Evolutionary conservation across 768 basidiomycete genomes (phyloP), one percentile per base, ranked within the genome.

Genomic region (Tricholoma sp.): DNA sequence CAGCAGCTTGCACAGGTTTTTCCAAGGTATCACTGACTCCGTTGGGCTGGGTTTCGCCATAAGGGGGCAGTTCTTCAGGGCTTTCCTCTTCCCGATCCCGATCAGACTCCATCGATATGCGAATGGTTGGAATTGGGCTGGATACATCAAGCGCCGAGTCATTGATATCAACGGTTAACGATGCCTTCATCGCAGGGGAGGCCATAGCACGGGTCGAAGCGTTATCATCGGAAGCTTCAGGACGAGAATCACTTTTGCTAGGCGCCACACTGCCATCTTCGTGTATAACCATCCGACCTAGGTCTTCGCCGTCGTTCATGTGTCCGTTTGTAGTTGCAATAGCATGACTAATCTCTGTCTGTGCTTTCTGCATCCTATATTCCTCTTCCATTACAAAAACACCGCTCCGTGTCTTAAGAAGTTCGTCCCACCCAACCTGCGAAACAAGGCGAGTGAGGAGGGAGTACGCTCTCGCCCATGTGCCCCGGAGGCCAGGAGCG

Each of bases 341-440:
- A n/a, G 60, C 68, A 51, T 75, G 69, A 50, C 78, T 75, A n/a
- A 88, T 76, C 27, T 94, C 91, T 2, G 69, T 75, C 5, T 89
- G 83, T 2, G 89, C 87, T 69, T 98, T 98, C 75, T 98, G 96
- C 85, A 91, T 89, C 35, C 97, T 83, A 69, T 99, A 99, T 69
- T 99, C 97, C 69, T 99, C 96, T 69, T 98, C 97, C 97, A 99
- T 99, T 39, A 99, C 97, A 71, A 99, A 98, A 12, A 99, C 97
- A 35, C 78, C 74, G 70, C 91, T 94, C 81, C 97, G 86, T 12
- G 91, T 89, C 76, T 94, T 94, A 56, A 99, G 80, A 2, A 98
- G 82, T 75, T 98, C 97, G 73, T 99, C 97, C 97, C 97, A 99
- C 0, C 97, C 97, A 63, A 99, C 94, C 61, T 93, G 88, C 0